Percentiles rank a stretch among this genome's conserved stretches.
Conservation (phyloP, 176 grass and related monocot genomes). For the Phoenix dactylifera region DNA sequence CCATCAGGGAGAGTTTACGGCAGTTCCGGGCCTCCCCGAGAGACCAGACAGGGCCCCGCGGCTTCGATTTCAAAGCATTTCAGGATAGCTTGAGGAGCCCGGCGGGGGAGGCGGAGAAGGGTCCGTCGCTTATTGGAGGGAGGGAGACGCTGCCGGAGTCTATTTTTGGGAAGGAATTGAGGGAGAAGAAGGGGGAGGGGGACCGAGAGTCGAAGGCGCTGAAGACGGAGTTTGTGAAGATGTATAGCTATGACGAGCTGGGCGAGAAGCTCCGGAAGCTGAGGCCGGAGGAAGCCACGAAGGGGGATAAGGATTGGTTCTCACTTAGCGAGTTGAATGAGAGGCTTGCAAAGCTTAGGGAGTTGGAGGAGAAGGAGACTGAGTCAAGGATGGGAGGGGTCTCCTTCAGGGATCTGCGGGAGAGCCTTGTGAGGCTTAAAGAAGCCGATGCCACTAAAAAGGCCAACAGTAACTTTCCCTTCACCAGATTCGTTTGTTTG, state of each 20-base stretch:
- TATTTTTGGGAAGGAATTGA: constrained; percentile 12
- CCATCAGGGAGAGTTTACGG: constrained; percentile 18
- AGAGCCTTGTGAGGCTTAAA: not conserved
- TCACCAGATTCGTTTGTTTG: too few relatives aligned
- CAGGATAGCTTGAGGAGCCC: constrained; percentile 11
- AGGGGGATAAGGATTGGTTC: constrained; percentile 50
- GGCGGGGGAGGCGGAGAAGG: not conserved
- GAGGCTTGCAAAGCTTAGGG: constrained; percentile 50
- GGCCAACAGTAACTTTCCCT: not conserved
- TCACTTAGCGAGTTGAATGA: constrained; percentile 62
- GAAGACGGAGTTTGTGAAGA: constrained; percentile 23
- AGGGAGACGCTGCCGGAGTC: not conserved
- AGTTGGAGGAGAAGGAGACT: constrained; percentile 35
- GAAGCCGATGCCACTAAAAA: constrained; percentile 1
- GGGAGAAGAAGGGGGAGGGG: constrained; percentile 9
- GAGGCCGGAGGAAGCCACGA: constrained; percentile 35
- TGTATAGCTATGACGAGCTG: constrained; percentile 47
- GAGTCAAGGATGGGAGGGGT: not conserved
- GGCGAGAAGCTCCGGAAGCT: constrained; percentile 50
- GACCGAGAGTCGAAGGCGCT: not conserved
- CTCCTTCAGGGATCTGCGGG: not conserved
- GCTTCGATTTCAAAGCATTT: constrained; percentile 1
- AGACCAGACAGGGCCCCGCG: not conserved
- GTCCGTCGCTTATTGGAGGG: not conserved
- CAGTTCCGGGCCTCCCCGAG: constrained; percentile 8